Base-by-base conservation (phyloP, 768 basidiomycete genomes). In the Brasilioporus rufonigricans region DNA sequence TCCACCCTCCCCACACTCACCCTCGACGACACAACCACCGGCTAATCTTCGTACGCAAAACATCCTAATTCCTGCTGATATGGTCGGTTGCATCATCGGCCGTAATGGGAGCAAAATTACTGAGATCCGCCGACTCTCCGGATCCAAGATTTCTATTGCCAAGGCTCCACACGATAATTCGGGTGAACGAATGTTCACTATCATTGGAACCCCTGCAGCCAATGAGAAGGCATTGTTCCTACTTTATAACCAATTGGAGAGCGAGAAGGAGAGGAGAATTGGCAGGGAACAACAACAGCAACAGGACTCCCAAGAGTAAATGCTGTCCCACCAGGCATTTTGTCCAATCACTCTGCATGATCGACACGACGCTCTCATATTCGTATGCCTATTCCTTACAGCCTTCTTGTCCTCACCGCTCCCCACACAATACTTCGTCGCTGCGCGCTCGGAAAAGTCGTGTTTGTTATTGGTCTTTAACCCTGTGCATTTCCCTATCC, bases 131-230 rank as follows among this genome's bases (percentile, higher is more conserved):
- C 91, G 96, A 54, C 84, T 98, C 43, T 97, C 93, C 58, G 97
- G 97, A 38, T 96, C 92, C 64, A 93, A 94, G 77, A 99, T 99
- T 71, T 93, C 90, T 52, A 99, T 99, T 67, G 97, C 97, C 62
- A 99, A 99, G 75, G 89, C 91, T 46, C 93, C 97, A n/a, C 97
- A 98, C 68, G 97, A 98, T 65, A 97, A 98, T 67, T 94, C 95
- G 39, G 97, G 96, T 66, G 97, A 99, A 77, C 83, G 97, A 62
- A 98, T 99, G 96, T 99, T 99, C 78, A 93, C 97, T 58, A 98
- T 99, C 70, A 81, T 97, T 44, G 97, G 97, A 52, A 93, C 93
- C 13, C 90, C 93, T 45, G 92, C 94, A 73, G 89, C 92, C 62
- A 98, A 97, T 73, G 96, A 99, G 76, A 96, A 98, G 75, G 97